Evolutionary conservation across 2,329 filamentous ascomycete genomes (phyloP), one percentile per base, ranked within the genome.

Genomic region (Beauveria sp.): DNA sequence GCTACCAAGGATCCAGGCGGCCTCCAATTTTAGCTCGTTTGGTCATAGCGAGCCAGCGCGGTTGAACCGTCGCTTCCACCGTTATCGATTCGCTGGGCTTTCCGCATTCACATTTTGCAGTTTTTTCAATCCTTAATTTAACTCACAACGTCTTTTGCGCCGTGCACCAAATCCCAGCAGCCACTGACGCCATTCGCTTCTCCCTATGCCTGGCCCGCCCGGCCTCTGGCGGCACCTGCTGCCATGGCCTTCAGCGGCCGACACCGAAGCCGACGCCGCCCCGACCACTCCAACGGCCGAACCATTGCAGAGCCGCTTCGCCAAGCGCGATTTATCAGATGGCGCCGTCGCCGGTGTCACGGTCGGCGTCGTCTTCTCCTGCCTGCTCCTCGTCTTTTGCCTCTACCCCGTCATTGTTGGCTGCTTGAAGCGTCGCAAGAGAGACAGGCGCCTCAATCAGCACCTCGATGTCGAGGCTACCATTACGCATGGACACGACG

Each of bases 361-460:
- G 28, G 67, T 77, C 49, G 75, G 75, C 38, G 66, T 71, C 56
- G 58, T 75, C 46, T 63, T 76, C 50, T 74, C 67, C 47, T 64
- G 70, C 50, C 67, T 65, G 16, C 69, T 77, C 14, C 61, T 75
- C 53, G 64, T 69, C 56, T 64, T 77, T 42, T 77, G 75, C 58
- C 70, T 76, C 45, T 77, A 77, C 58, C 75, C 75, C 16, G 68
- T 77, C 59, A 63, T 77, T 43, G 66, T 77, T 52, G 66, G 72
- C 50, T 66, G 63, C n/a, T 60, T 72, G 57, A 74, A 68, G 65
- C 66, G 67, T 62, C 69, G 68, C 53, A 68, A 69, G 42, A 67
- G 63, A 58, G 65, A 67, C 54, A 64, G 52, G 49, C 45, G 66
- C 22, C 61, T 58, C 14, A 6, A n/a, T 12, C 24, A 51, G n/a